phyloP scores from a whole-genome alignment of 768 basidiomycete genomes.

The Hypholoma fasciculare region DNA sequence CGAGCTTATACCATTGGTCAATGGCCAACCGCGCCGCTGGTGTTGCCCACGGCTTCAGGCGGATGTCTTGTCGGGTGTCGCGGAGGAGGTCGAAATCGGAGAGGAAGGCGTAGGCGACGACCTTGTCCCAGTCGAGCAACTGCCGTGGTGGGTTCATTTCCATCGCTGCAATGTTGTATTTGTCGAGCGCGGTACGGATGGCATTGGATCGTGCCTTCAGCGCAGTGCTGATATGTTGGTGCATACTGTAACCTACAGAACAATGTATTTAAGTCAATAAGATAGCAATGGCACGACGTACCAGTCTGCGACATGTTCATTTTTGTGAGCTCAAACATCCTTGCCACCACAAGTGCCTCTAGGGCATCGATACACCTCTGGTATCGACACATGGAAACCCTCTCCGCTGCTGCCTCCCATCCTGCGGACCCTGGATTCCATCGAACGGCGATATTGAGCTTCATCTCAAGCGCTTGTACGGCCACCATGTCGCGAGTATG shows the following conservation, averaged over 20 bases:
- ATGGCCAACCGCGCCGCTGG: slow-evolving; percentile 15
- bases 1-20: slow-evolving; percentile 19
- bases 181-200: slow-evolving; percentile 21
- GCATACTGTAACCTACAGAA: slow-evolving; percentile 24
- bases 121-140: slow-evolving; percentile 7
- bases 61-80: slow-evolving; percentile 20
- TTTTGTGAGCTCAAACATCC: slow-evolving; percentile 23
- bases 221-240: slow-evolving; percentile 21
- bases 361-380: slow-evolving; percentile 14
- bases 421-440: background rate
- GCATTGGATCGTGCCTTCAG: slow-evolving; percentile 19
- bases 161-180: slow-evolving; percentile 20
- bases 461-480: slow-evolving; percentile 2
- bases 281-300: slow-evolving; percentile 13
- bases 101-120: slow-evolving; percentile 10
- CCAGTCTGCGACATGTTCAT: slow-evolving; percentile 25
- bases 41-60: slow-evolving; percentile 17
- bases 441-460: background rate
- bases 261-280: background rate
- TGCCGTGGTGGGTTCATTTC: background rate
- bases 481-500: background rate
- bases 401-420: slow-evolving; percentile 2
- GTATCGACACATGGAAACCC: background rate
- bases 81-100: slow-evolving; percentile 18
- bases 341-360: slow-evolving; percentile 19